Evolutionary conservation across 192 early-diverging fungal species (phyloP).

Genomic region (Tieghemiomyces parasiticus): DNA sequence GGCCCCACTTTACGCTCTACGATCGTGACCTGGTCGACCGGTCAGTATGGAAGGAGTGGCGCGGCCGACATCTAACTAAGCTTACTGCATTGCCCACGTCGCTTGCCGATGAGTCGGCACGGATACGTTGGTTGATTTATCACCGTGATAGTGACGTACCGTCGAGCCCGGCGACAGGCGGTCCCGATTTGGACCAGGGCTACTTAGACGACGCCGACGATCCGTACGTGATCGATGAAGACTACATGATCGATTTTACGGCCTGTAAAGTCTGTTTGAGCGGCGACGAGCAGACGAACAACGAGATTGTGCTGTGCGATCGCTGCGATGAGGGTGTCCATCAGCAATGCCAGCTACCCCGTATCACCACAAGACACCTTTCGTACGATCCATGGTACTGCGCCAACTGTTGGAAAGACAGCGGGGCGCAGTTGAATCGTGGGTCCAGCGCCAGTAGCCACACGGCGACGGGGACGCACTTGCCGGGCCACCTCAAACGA

Average conservation of each 20-base stretch:
- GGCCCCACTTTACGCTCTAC: not conserved
- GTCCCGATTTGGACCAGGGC: not conserved
- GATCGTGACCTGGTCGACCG: slow-evolving; percentile 7
- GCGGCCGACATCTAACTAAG: not conserved
- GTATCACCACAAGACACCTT: slow-evolving; percentile 22
- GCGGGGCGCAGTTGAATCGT: not conserved
- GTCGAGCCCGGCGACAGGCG: not conserved
- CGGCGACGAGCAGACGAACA: slow-evolving; percentile 11
- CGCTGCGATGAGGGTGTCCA: slow-evolving; percentile 26
- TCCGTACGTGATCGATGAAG: not conserved
- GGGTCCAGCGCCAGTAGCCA: too few relatives aligned
- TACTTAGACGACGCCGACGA: not conserved
- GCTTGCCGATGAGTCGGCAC: too few relatives aligned
- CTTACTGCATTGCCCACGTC: too few relatives aligned
- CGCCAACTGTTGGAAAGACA: slow-evolving; percentile 14
- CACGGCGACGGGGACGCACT: not conserved
- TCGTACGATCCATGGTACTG: slow-evolving; percentile 27
- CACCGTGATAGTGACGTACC: not conserved
- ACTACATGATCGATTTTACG: slow-evolving; percentile 3
- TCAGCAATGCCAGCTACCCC: slow-evolving; percentile 26
- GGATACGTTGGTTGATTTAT: not conserved
- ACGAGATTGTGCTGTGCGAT: slow-evolving; percentile 31
- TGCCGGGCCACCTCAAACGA: not conserved
- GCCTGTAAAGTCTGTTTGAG: slow-evolving; percentile 8
- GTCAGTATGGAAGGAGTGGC: not conserved